phyloP scores from a whole-genome alignment of 306 rosid genomes.

The Acacia acuminata region DNA sequence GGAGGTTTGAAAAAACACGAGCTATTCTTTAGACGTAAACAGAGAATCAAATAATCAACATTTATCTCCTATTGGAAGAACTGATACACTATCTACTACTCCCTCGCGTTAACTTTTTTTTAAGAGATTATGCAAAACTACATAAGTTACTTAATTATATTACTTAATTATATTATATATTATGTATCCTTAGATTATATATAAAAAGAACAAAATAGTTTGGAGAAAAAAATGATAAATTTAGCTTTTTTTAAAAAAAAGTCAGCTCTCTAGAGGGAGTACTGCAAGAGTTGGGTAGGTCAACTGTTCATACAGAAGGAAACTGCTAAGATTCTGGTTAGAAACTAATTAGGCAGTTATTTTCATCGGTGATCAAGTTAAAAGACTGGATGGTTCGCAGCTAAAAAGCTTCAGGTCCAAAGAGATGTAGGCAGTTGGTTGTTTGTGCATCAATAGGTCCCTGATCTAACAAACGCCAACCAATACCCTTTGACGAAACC shows the following conservation, averaged over 20 bases:
- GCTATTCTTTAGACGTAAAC: background rate
- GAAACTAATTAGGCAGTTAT: background rate
- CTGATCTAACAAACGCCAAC: constrained; percentile 20
- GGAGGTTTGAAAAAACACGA: background rate
- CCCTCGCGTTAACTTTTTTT: too few relatives aligned
- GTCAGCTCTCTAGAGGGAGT: too few relatives aligned
- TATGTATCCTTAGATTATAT: too few relatives aligned
- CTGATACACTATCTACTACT: background rate
- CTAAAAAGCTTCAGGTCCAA: constrained; percentile 4
- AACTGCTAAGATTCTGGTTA: constrained; percentile 1
- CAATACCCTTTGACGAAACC: constrained; percentile 46
- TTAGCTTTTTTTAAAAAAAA: too few relatives aligned
- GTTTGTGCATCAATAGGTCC: constrained; percentile 23
- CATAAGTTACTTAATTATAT: too few relatives aligned
- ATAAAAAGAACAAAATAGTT: too few relatives aligned
- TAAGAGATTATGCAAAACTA: too few relatives aligned
- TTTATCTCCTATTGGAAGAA: background rate
- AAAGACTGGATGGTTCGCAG: constrained; percentile 4
- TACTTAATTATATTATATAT: too few relatives aligned
- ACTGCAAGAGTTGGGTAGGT: background rate
- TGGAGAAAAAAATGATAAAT: too few relatives aligned
- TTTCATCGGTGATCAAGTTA: background rate
- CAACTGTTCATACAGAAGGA: background rate
- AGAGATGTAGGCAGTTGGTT: background rate
- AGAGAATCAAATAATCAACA: background rate